Conservation (phyloP, 2,329 filamentous ascomycete genomes). For the Calonectria hawksworthii region DNA sequence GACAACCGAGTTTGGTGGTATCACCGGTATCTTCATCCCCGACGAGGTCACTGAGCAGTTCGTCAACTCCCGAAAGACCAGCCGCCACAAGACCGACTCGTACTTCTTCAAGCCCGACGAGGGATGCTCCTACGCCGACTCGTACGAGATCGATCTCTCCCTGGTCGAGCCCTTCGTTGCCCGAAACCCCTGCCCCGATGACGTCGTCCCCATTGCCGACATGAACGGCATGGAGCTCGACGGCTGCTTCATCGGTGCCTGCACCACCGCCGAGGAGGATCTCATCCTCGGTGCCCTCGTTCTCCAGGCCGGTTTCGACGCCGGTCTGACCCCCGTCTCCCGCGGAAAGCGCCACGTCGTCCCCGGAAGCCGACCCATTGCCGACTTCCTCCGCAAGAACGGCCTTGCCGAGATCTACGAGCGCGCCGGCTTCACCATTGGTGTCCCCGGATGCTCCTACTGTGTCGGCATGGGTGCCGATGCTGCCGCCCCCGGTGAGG, state of each 20-base stretch:
- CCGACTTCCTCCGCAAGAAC: constrained; percentile 48
- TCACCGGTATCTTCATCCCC: constrained; percentile 55
- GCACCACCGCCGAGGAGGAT: constrained; percentile 60
- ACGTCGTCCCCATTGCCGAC: constrained; percentile 56
- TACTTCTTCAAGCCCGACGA: constrained; percentile 56
- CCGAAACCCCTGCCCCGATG: constrained; percentile 56
- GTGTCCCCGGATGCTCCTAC: constrained; percentile 58
- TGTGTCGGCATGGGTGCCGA: constrained; percentile 61
- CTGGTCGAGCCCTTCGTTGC: constrained; percentile 55
- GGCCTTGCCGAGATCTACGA: constrained; percentile 55
- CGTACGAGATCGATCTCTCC: constrained; percentile 53
- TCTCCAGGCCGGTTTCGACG: constrained; percentile 53
- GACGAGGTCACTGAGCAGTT: constrained; percentile 50
- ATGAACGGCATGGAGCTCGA: constrained; percentile 50
- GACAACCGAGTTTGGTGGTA: constrained; percentile 59
- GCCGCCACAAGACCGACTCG: constrained; percentile 38
- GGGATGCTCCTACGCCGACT: constrained; percentile 52
- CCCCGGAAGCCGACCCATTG: constrained; percentile 55
- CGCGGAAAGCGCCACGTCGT: constrained; percentile 55
- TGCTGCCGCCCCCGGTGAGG: constrained; percentile 54
- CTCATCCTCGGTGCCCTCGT: constrained; percentile 57
- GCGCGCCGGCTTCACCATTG: constrained; percentile 56
- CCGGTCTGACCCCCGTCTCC: constrained; percentile 44
- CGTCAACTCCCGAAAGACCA: constrained; percentile 50
- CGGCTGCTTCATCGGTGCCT: constrained; percentile 61